phyloP scores from a whole-genome alignment of 352 stramenopile genomes.

The Phytophthora melonis region DNA sequence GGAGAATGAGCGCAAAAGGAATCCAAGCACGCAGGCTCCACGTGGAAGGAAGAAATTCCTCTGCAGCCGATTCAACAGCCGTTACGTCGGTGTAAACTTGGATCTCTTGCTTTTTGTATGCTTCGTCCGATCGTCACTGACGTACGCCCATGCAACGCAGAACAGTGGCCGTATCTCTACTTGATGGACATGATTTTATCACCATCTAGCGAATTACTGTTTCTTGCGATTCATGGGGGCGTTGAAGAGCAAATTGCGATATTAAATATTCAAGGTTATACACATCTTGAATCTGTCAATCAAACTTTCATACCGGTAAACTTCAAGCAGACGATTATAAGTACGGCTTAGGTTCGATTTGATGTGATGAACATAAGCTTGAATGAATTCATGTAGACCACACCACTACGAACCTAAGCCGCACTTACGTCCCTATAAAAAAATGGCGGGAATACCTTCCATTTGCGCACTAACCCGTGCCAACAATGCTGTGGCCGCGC shows the following conservation, averaged over 20 bases:
- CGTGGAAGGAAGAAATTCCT: constrained; percentile 20
- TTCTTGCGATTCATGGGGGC: too few species aligned
- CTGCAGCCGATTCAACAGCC: constrained; percentile 16
- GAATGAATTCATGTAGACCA: not conserved
- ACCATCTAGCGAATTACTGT: too few species aligned
- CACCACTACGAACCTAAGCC: constrained; percentile 1
- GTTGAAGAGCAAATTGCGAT: too few species aligned
- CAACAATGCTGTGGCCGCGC: constrained; percentile 79
- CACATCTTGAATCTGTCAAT: too few species aligned
- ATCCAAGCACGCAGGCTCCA: not conserved
- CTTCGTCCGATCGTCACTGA: constrained; percentile 15
- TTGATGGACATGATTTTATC: too few species aligned
- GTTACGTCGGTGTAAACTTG: constrained; percentile 27
- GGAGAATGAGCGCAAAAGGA: constrained; percentile 17
- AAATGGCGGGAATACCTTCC: not conserved
- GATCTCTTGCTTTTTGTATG: constrained; percentile 22
- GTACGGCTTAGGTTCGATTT: not conserved
- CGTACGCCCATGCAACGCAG: constrained; percentile 3
- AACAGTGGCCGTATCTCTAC: too few species aligned
- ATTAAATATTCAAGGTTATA: too few species aligned
- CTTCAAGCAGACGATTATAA: not conserved
- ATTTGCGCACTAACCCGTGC: not conserved
- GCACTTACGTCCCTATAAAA: not conserved
- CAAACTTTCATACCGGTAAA: not conserved
- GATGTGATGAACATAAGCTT: too few species aligned